Conservation (phyloP, 2,329 filamentous ascomycete species). For the Talaromyces piceae region DNA sequence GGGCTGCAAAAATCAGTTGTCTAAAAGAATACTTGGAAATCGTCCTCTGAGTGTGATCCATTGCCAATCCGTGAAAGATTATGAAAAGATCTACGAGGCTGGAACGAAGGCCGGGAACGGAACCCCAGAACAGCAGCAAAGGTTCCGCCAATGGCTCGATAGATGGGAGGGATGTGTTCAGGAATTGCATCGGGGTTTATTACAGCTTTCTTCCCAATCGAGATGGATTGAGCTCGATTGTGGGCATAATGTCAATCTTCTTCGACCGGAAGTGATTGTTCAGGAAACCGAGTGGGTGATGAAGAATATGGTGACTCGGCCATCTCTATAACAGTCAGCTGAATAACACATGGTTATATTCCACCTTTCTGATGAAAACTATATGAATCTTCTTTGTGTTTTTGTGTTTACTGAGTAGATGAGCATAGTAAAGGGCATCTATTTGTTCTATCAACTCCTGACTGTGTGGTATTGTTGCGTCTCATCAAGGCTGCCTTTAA, state of each 20-base stretch:
- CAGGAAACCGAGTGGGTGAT: slow-evolving; percentile 30
- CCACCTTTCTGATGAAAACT: too few species aligned
- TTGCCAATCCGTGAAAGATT: slow-evolving; percentile 26
- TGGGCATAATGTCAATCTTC: slow-evolving; percentile 33
- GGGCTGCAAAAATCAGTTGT: slow-evolving; percentile 24
- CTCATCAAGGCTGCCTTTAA: too few species aligned
- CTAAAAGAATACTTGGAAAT: slow-evolving; percentile 18
- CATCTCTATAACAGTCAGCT: neutral
- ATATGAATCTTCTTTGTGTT: too few species aligned
- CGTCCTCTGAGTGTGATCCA: slow-evolving; percentile 31
- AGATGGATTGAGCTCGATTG: slow-evolving; percentile 27
- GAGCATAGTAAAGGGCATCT: too few species aligned
- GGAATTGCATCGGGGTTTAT: slow-evolving; percentile 25
- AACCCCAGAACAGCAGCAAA: slow-evolving; percentile 22
- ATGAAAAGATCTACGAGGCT: slow-evolving; percentile 24
- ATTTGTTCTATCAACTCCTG: too few species aligned
- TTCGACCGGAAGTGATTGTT: slow-evolving; percentile 30
- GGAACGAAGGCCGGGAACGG: slow-evolving; percentile 28
- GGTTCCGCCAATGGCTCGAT: slow-evolving; percentile 24
- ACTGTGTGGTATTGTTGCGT: too few species aligned
- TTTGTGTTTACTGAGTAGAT: too few species aligned
- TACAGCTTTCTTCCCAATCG: slow-evolving; percentile 23
- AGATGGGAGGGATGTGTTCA: slow-evolving; percentile 21
- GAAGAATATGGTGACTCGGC: neutral
- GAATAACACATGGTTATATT: neutral